Evolutionary conservation across 2,329 filamentous ascomycete genomes (phyloP).

Genomic region (Colletotrichum plurivorum): DNA sequence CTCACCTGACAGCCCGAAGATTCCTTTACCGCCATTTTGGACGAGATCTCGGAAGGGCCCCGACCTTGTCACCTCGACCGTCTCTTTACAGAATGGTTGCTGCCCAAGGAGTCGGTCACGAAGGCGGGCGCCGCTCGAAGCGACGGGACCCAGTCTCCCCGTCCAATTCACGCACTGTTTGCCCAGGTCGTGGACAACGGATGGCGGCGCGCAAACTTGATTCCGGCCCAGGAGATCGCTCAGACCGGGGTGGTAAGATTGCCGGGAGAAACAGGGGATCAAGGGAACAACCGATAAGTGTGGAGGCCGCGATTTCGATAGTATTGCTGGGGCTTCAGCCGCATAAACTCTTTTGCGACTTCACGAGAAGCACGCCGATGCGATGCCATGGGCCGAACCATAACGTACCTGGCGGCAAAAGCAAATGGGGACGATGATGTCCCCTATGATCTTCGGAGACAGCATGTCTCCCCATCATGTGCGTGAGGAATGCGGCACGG

Average conservation of each 20-base stretch:
- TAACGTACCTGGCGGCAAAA: conserved; percentile 7
- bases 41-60: conserved; percentile 7
- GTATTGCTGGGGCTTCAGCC: conserved; percentile 24
- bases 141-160: background rate
- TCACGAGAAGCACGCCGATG: conserved; percentile 7
- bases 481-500: conserved; percentile 27
- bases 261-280: conserved; percentile 9
- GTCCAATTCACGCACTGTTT: background rate
- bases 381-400: conserved; percentile 6
- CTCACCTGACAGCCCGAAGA: conserved; percentile 21
- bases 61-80: conserved; percentile 16
- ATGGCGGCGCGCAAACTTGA: background rate
- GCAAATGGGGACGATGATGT: conserved; percentile 7
- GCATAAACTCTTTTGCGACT: conserved; percentile 35
- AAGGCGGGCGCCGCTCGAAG: conserved; percentile 18
- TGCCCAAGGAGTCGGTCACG: conserved; percentile 6
- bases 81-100: conserved; percentile 18
- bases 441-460: conserved; percentile 7
- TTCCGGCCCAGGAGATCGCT: background rate
- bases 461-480: conserved; percentile 21
- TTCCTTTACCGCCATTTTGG: conserved; percentile 37
- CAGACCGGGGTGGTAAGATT: conserved; percentile 5
- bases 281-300: background rate
- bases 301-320: conserved; percentile 15
- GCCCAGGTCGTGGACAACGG: background rate